A percentile compares a stretch with the other conserved stretches of the same genome.
These are phyloP conservation scores for Symbiotaphrina buchneri DNA, from an alignment of 495 filamentous ascomycete species.

Conservation along the genomic window DNA sequence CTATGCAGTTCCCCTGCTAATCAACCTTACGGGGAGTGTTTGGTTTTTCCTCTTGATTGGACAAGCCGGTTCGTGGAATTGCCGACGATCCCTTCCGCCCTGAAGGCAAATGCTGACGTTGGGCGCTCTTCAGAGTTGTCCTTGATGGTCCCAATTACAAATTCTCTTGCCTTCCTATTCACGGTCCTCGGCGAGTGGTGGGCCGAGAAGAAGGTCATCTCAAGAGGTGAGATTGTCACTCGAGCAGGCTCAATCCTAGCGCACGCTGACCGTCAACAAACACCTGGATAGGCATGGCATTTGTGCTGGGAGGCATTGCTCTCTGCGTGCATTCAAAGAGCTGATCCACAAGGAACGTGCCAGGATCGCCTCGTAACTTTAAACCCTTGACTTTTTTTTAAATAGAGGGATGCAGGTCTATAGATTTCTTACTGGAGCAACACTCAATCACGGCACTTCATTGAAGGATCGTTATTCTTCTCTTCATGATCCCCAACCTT, in stretches of 20 bases:
- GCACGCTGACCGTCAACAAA: slow-evolving; percentile 20
- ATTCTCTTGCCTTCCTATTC: slow-evolving; percentile 84
- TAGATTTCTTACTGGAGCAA: too few species aligned
- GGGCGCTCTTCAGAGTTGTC: slow-evolving; percentile 45
- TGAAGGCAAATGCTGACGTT: too few species aligned
- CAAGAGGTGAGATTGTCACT: slow-evolving; percentile 28
- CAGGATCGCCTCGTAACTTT: too few species aligned
- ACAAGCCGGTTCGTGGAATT: slow-evolving; percentile 35
- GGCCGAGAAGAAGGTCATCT: slow-evolving; percentile 76
- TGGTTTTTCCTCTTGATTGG: slow-evolving; percentile 97
- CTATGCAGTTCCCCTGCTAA: slow-evolving; percentile 65
- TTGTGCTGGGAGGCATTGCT: slow-evolving; percentile 66
- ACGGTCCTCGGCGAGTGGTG: slow-evolving; percentile 92
- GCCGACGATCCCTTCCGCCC: neutral
- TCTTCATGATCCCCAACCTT: too few species aligned
- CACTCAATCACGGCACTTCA: too few species aligned
- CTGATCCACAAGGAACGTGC: too few species aligned
- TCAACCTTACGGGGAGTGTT: slow-evolving; percentile 85
- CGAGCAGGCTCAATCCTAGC: neutral
- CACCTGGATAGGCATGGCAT: slow-evolving; percentile 71
- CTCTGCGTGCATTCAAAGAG: slow-evolving; percentile 44
- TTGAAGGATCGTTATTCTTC: too few species aligned
- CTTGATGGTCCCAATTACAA: slow-evolving; percentile 83
- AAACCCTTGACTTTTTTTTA: too few species aligned
- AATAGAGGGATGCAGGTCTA: too few species aligned